These are phyloP conservation scores for Colletotrichum graminicola DNA, from an alignment of 2,329 filamentous ascomycete species.

Conservation along the genomic window DNA sequence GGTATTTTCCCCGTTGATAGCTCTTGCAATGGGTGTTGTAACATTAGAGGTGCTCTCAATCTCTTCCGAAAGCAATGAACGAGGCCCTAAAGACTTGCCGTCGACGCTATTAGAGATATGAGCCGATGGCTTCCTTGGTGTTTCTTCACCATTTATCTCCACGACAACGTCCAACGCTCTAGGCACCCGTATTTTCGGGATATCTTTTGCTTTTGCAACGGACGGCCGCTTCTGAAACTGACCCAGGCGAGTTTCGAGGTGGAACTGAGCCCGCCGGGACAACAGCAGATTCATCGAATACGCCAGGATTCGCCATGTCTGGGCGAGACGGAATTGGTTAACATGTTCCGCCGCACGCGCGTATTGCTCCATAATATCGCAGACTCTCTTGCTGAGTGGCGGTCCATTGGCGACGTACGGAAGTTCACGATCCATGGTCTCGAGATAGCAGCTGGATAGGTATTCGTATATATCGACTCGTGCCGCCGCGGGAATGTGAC, in stretches of 20 bases:
- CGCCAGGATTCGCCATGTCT: constrained; percentile 73
- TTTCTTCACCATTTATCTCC: constrained; percentile 52
- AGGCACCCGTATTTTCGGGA: constrained; percentile 46
- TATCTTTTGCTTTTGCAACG: constrained; percentile 46
- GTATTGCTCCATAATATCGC: constrained; percentile 66
- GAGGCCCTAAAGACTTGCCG: constrained; percentile 51
- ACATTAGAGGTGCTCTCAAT: constrained; percentile 74
- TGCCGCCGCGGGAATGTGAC: constrained; percentile 65
- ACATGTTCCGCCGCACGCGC: constrained; percentile 69
- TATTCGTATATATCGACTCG: constrained; percentile 67
- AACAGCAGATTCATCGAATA: constrained; percentile 69
- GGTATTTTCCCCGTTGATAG: constrained; percentile 56
- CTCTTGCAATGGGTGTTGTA: constrained; percentile 69
- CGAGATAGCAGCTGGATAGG: constrained; percentile 68
- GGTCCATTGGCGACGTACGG: constrained; percentile 54
- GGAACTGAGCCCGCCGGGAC: constrained; percentile 66
- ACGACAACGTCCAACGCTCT: constrained; percentile 45
- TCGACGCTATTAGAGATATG: constrained; percentile 48
- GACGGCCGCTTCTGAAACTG: constrained; percentile 51
- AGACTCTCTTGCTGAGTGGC: constrained; percentile 61
- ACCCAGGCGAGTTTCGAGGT: constrained; percentile 63
- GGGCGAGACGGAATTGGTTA: constrained; percentile 70
- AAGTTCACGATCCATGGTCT: constrained; percentile 63
- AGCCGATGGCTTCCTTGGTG: constrained; percentile 50
- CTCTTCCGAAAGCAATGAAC: constrained; percentile 66